Conservation (phyloP, 371 early-diverging fungal genomes). For the Haplosporangium sp. region DNA sequence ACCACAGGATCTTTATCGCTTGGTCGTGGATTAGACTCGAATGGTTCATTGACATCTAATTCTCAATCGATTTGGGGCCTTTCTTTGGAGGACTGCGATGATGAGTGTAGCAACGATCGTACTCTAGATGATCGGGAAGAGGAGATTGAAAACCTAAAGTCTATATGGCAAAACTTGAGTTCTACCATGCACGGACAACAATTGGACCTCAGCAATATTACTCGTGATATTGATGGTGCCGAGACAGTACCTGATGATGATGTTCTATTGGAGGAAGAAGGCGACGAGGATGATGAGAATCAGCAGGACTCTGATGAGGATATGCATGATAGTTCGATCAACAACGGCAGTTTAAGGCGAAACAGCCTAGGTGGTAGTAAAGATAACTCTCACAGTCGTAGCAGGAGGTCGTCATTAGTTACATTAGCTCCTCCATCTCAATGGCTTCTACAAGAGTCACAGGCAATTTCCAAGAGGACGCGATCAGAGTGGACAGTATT, state of each 20-base stretch:
- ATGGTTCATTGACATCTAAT: neutral
- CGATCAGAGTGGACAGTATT: slow-evolving; percentile 45
- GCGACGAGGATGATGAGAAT: slow-evolving; percentile 34
- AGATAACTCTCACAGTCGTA: neutral
- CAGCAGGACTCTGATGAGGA: slow-evolving; percentile 27
- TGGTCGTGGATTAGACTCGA: slow-evolving; percentile 1
- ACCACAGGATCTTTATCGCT: slow-evolving; percentile 20
- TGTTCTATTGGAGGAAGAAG: slow-evolving; percentile 17
- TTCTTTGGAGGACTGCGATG: slow-evolving; percentile 15
- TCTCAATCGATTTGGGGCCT: slow-evolving; percentile 32
- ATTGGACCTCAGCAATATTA: neutral
- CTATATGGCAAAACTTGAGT: slow-evolving; percentile 35
- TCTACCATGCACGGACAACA: slow-evolving; percentile 14
- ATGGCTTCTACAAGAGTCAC: slow-evolving; percentile 41
- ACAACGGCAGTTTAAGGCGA: neutral
- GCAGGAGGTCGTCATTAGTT: slow-evolving; percentile 21
- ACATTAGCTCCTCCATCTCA: slow-evolving; percentile 13
- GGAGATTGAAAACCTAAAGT: slow-evolving; percentile 1
- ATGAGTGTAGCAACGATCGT: neutral
- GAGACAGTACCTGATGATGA: slow-evolving; percentile 44
- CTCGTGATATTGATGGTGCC: neutral
- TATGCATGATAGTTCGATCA: slow-evolving; percentile 8
- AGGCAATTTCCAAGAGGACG: slow-evolving; percentile 23
- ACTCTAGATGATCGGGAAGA: neutral
- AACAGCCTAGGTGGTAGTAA: slow-evolving; percentile 12